phyloP scores from a whole-genome alignment of 2,329 filamentous ascomycete species.

The Dactylellina drechsleri region DNA sequence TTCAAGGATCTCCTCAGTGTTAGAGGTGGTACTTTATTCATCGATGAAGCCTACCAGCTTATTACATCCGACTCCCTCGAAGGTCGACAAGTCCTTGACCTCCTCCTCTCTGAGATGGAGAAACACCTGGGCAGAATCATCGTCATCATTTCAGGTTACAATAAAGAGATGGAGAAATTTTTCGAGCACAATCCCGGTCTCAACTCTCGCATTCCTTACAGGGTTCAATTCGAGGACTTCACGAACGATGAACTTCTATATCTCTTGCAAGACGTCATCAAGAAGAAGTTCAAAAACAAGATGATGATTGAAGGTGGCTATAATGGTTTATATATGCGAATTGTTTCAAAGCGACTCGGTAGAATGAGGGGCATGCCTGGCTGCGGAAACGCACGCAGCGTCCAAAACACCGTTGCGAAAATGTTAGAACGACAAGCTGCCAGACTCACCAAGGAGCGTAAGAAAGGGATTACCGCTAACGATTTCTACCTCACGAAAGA shows the following conservation, averaged over 20 bases:
- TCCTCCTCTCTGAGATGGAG: conserved; percentile 76
- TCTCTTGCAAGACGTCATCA: conserved; percentile 70
- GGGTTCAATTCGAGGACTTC: conserved; percentile 76
- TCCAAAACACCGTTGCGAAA: conserved; percentile 71
- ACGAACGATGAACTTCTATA: conserved; percentile 71
- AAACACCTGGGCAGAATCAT: conserved; percentile 75
- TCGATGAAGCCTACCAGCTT: conserved; percentile 83
- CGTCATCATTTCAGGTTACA: conserved; percentile 78
- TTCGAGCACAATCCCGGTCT: conserved; percentile 79
- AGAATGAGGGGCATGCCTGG: conserved; percentile 72
- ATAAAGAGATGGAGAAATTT: conserved; percentile 78
- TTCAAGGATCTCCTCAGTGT: conserved; percentile 68
- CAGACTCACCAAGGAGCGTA: conserved; percentile 67
- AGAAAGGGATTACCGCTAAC: conserved; percentile 63
- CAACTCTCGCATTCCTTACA: conserved; percentile 73
- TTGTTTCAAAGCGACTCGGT: conserved; percentile 72
- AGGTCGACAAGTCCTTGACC: conserved; percentile 74
- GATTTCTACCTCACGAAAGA: conserved; percentile 72
- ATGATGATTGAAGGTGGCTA: conserved; percentile 72
- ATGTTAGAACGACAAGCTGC: conserved; percentile 71
- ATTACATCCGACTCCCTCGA: conserved; percentile 69
- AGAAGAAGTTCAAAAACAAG: conserved; percentile 65
- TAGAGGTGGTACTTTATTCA: conserved; percentile 77
- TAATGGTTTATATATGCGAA: conserved; percentile 72
- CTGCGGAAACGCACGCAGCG: conserved; percentile 77